Evolutionary conservation across 177 flowering plant genomes (phyloP).

Genomic region (Vitis hybrid): DNA sequence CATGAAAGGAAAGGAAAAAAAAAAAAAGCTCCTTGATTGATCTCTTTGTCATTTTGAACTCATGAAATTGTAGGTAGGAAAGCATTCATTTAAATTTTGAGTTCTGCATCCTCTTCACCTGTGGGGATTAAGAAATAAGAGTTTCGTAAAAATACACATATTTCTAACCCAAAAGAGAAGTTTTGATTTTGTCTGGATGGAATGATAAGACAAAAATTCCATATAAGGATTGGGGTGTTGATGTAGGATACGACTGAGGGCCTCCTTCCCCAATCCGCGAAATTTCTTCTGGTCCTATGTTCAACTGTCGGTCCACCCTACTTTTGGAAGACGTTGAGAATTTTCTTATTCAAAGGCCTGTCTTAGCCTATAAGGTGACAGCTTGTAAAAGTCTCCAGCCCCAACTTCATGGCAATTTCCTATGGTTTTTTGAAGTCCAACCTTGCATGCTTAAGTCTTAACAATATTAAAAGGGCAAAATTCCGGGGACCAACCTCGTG

Average conservation of each 20-base stretch:
- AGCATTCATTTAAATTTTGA: too few species aligned
- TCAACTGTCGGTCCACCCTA: not conserved
- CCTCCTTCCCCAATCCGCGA: constrained; percentile 1
- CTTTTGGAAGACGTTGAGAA: too few species aligned
- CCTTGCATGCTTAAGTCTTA: constrained; percentile 13
- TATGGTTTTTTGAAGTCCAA: constrained; percentile 3
- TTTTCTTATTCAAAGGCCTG: too few species aligned
- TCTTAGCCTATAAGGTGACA: not conserved
- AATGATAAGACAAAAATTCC: constrained; percentile 14
- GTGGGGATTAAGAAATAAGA: too few species aligned
- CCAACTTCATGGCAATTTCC: constrained; percentile 19
- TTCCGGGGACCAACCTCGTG: too few species aligned
- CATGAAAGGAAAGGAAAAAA: too few species aligned
- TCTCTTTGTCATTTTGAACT: too few species aligned
- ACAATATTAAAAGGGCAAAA: not conserved
- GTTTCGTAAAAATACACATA: too few species aligned
- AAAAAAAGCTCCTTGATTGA: too few species aligned
- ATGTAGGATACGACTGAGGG: not conserved
- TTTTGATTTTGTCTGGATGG: constrained; percentile 1
- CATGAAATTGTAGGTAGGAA: too few species aligned
- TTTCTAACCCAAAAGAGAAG: not conserved
- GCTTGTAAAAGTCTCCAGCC: not conserved
- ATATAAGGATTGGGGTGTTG: not conserved
- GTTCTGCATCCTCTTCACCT: too few species aligned
- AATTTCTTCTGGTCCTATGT: constrained; percentile 1